Base-by-base conservation (phyloP, 2,329 filamentous ascomycete species). In the Leptosphaerulina australis region DNA sequence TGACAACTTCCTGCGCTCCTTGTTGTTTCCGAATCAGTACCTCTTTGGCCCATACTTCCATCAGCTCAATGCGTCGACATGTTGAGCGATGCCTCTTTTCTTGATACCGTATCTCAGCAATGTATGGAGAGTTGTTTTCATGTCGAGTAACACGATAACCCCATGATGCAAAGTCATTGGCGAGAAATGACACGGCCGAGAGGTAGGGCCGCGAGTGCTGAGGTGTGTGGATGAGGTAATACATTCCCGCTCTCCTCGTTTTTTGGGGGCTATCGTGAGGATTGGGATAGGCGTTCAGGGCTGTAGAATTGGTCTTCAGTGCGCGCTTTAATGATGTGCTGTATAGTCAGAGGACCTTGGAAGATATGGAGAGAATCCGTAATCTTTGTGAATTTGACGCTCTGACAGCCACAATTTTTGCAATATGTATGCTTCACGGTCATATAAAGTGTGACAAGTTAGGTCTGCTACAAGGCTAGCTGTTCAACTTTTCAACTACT, bases 41-140 rank as follows among this genome's bases (percentile, higher is more conserved):
- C 34, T 61, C 60, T 8, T 43, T 44, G 8, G 56, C 58, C 60
- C 56, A 63, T 12, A 63, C 50, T 28, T 56, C 58, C 50, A 59
- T 59, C 11, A 63, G 5, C 20, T 53, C 49, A 2, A 47, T 40
- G 25, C 53, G 41, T n/a, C 45, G 46, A 10, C 35, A 17, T n/a
- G 31, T 44, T 22, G 28, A 34, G 2, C 57, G 51, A 21, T 38
- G 20, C 3, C 20, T 25, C 4, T 43, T 40, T 26, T 63, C 58
- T 9, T 53, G 55, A 4, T 22, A 14, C 11, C 44, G 49, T 4
- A 63, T 31, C n/a, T 59, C 56, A 10, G 17, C 38, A 22, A 61
- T 56, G 33, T 59, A 60, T 25, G 43, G 17, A 8, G 60, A 58
- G 21, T 39, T 22, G 3, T 44, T 33, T 7, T 45, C n/a, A 17